Evolutionary conservation across 768 basidiomycete genomes (phyloP).

Genomic region (Fibroporia radiculosa): DNA sequence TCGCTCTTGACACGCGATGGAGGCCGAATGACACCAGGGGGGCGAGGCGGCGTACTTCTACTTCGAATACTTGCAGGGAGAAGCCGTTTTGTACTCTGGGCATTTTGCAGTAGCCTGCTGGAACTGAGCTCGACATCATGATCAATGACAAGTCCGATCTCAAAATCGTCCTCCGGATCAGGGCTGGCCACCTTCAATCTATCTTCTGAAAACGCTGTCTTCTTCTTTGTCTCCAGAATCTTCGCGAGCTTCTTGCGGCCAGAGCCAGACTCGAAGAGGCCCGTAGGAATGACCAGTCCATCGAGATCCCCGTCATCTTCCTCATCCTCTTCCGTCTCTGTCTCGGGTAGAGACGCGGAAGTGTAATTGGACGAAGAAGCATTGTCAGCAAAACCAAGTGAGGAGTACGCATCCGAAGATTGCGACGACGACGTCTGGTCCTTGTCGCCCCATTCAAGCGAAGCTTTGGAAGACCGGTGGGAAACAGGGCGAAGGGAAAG

Average conservation of each 20-base stretch:
- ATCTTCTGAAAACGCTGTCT: constrained; percentile 46
- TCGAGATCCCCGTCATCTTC: constrained; percentile 69
- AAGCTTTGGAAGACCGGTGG: constrained; percentile 75
- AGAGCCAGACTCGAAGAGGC: constrained; percentile 67
- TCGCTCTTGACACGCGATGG: constrained; percentile 55
- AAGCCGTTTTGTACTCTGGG: constrained; percentile 20
- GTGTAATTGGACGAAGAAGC: constrained; percentile 57
- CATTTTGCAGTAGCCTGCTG: constrained; percentile 54
- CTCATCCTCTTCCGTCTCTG: constrained; percentile 58
- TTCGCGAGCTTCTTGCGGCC: constrained; percentile 42
- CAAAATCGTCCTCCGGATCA: constrained; percentile 80
- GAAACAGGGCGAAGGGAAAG: constrained; percentile 77
- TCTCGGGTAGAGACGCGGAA: constrained; percentile 57
- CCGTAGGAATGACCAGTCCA: constrained; percentile 70
- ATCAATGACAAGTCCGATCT: constrained; percentile 76
- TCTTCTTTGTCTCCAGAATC: constrained; percentile 49
- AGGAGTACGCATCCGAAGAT: constrained; percentile 83
- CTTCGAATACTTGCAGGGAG: constrained; percentile 32
- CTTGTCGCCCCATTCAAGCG: constrained; percentile 81
- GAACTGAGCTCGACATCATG: constrained; percentile 80
- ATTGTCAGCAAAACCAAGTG: constrained; percentile 52
- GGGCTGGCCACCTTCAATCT: constrained; percentile 45
- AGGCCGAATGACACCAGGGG: constrained; percentile 45
- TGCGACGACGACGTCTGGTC: constrained; percentile 66
- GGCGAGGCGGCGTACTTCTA: constrained; percentile 47